These are phyloP conservation scores for Knoxia roxburghii DNA, from an alignment of 257 asterid genomes.

Conservation along the genomic window DNA sequence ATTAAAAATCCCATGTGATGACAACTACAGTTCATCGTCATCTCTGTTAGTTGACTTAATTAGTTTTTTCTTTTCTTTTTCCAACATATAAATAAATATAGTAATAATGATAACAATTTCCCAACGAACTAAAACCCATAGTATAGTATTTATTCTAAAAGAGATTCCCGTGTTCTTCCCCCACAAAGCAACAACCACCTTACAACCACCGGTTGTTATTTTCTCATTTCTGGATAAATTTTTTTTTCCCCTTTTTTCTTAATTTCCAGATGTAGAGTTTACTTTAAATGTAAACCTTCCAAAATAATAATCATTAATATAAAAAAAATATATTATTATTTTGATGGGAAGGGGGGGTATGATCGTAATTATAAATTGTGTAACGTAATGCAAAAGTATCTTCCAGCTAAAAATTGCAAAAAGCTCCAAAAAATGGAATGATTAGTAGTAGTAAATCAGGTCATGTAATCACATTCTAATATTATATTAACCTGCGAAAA, in stretches of 20 bases:
- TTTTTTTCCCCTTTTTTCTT: too few relatives aligned
- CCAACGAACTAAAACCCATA: not conserved
- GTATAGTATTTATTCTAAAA: not conserved
- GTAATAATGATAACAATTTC: not conserved
- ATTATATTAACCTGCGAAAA: too few relatives aligned
- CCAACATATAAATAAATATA: not conserved
- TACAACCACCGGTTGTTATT: not conserved
- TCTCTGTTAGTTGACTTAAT: not conserved
- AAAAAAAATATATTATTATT: too few relatives aligned
- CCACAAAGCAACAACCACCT: not conserved
- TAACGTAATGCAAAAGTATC: too few relatives aligned
- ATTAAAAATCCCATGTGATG: constrained; percentile 22
- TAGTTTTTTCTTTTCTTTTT: too few relatives aligned
- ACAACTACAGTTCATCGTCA: not conserved
- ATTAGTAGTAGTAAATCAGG: not conserved
- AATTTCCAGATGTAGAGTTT: not conserved
- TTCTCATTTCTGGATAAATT: too few relatives aligned
- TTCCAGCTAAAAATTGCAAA: not conserved
- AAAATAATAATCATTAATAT: too few relatives aligned
- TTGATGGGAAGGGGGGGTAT: too few relatives aligned
- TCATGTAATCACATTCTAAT: not conserved
- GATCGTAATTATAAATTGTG: too few relatives aligned
- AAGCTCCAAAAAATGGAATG: not conserved
- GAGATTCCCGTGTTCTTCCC: not conserved
- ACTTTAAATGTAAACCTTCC: too few relatives aligned